Base-by-base conservation (phyloP, 805 yeast species). In the Priceomyces haplophilus region DNA sequence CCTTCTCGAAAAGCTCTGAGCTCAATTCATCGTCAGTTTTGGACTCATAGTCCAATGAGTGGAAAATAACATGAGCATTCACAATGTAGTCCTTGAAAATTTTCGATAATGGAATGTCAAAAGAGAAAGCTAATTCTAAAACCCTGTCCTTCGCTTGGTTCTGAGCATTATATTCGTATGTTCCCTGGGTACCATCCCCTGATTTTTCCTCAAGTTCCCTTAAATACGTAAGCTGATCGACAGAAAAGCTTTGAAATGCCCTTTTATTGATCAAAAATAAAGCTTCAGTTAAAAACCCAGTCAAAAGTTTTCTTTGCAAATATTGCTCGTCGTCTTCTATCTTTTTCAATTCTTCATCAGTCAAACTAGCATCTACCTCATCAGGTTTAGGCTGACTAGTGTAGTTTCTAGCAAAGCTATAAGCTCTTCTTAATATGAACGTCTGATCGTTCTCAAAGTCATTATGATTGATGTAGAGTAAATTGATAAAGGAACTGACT, bases 261-360 rank as follows among this genome's bases (percentile, higher is more conserved):
- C 39, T 29, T 15, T 43, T 46, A 29, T 55, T 51, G 15, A 70
- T 50, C 10, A 72, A 53, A 31, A 72, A 76, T 11, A 79, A 61
- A 1, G 75, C 56, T 51, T 79, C 75, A 1, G 90, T 76, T 16
- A 84, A 49, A 37, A 85, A 76, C 37, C 82, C 75, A 31, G 82
- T 79, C 40, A 91, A 64, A 33, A 89, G 63, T 49, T 76, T 78
- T 29, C 87, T 72, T 54, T 86, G 91, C 25, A 84, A 62, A 44
- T 72, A 75, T 6, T 73, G 65, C 58, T 85, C 93, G 49, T 80
- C 82, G 27, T 70, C 69, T n/a, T 50, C 52, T 23, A 74, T 62
- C 52, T 58, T 58, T 3, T 67, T 51, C 37, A 77, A 48, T 29
- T 74, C 76, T 5, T 61, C 65, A 0, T 67, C 48, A 27, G 75